Percentiles rank a stretch among this genome's conserved stretches.
Conservation (phyloP, 768 basidiomycete species). For the Rhizopogon salebrosus region DNA sequence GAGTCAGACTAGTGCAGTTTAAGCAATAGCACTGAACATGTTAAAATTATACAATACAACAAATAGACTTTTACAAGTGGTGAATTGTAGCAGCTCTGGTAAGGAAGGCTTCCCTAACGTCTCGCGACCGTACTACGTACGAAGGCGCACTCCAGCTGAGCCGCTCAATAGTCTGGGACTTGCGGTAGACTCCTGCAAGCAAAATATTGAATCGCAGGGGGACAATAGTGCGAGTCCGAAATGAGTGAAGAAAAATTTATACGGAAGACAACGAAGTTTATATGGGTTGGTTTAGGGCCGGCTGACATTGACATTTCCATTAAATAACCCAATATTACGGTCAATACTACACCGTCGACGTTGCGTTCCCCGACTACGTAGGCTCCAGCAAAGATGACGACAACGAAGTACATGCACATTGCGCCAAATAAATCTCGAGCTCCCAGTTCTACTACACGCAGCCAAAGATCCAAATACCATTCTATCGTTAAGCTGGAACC, state of each 20-base stretch:
- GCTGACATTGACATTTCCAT: too few relatives aligned
- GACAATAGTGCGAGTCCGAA: slow-evolving; percentile 34
- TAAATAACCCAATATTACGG: too few relatives aligned
- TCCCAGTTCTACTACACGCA: too few relatives aligned
- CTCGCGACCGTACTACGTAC: slow-evolving; percentile 3
- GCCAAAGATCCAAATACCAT: too few relatives aligned
- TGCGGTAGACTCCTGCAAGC: slow-evolving; percentile 32
- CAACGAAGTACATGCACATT: too few relatives aligned
- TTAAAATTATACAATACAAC: too few relatives aligned
- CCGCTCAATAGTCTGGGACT: slow-evolving; percentile 24
- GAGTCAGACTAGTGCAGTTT: too few relatives aligned
- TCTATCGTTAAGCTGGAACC: background rate
- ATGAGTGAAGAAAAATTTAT: slow-evolving; percentile 16
- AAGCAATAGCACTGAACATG: too few relatives aligned
- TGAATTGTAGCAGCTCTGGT: slow-evolving; percentile 27
- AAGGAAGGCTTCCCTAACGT: slow-evolving; percentile 25
- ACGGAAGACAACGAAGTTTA: background rate
- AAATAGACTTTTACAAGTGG: background rate
- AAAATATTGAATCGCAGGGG: slow-evolving; percentile 20
- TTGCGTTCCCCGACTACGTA: too few relatives aligned
- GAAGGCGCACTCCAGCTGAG: slow-evolving; percentile 25
- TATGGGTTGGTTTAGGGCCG: background rate
- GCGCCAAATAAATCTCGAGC: too few relatives aligned
- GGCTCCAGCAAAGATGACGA: background rate
- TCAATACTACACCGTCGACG: too few relatives aligned